These are phyloP conservation scores for Phyllosticta ampelicida DNA, from an alignment of 2,329 filamentous ascomycete genomes.

Conservation along the genomic window DNA sequence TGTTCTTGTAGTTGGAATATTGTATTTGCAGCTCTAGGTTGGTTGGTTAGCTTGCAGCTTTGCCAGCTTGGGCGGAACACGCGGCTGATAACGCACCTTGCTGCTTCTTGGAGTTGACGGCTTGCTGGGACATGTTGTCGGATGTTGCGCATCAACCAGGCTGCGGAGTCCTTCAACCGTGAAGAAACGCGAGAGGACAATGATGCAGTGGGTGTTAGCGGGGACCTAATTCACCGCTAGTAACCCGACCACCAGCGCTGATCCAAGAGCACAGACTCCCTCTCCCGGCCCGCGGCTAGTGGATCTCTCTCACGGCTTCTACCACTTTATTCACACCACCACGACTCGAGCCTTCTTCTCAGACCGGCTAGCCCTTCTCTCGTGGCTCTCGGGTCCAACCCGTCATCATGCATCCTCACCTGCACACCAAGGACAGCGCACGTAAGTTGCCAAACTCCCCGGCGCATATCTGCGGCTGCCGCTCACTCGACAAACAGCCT, in stretches of 20 bases:
- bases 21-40: conserved; percentile 63
- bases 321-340: not conserved
- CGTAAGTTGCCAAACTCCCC: conserved; percentile 44
- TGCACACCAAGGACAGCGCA: conserved; percentile 84
- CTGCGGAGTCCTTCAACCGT: not conserved
- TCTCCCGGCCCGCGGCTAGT: not conserved
- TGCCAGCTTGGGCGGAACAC: not conserved
- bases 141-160: not conserved
- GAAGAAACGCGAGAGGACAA: not conserved
- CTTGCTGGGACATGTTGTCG: conserved; percentile 31
- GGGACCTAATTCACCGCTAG: not conserved
- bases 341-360: not conserved
- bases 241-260: not conserved
- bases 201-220: not conserved
- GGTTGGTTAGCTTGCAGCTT: not conserved
- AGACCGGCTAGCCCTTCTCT: not conserved
- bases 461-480: not conserved
- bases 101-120: conserved; percentile 57
- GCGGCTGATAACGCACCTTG: conserved; percentile 44
- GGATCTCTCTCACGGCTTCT: not conserved
- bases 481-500: conserved; percentile 47
- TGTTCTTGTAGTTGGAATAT: conserved; percentile 66
- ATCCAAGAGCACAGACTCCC: not conserved
- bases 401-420: conserved; percentile 81
- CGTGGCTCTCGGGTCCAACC: not conserved